These are phyloP conservation scores for Colletotrichum limetticola DNA, from an alignment of 2,329 filamentous ascomycete genomes.

Conservation along the genomic window DNA sequence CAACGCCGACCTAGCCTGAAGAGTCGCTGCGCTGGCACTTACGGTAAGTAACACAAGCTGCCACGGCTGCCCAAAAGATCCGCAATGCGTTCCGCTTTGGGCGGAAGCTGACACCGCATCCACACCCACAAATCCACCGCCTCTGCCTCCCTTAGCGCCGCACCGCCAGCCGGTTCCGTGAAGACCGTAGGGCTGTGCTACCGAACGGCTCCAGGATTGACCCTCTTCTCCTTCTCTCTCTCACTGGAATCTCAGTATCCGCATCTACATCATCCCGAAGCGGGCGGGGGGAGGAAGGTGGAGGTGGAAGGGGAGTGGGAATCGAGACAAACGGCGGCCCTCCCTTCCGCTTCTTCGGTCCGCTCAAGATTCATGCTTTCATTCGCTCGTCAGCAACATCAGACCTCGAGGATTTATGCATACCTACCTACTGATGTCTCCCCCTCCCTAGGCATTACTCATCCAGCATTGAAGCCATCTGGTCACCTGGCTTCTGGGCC, in stretches of 20 bases:
- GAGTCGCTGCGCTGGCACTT: background rate
- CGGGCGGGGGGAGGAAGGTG: no score
- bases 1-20: background rate
- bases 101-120: constrained; percentile 20
- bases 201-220: background rate
- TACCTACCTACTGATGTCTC: no score
- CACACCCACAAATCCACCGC: background rate
- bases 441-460: background rate
- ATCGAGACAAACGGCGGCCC: constrained; percentile 7
- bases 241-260: background rate
- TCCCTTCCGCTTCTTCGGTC: background rate
- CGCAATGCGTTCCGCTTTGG: constrained; percentile 5
- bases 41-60: background rate
- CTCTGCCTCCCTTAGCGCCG: background rate
- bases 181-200: constrained; percentile 20
- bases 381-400: background rate
- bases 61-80: background rate
- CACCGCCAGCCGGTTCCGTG: background rate
- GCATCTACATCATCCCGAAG: constrained; percentile 1
- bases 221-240: background rate
- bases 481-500: background rate
- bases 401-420: constrained; percentile 13
- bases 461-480: background rate
- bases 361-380: background rate
- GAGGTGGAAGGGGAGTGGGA: background rate